phyloP scores from a whole-genome alignment of 306 rosid genomes.

The Gastrolobium bilobum region DNA sequence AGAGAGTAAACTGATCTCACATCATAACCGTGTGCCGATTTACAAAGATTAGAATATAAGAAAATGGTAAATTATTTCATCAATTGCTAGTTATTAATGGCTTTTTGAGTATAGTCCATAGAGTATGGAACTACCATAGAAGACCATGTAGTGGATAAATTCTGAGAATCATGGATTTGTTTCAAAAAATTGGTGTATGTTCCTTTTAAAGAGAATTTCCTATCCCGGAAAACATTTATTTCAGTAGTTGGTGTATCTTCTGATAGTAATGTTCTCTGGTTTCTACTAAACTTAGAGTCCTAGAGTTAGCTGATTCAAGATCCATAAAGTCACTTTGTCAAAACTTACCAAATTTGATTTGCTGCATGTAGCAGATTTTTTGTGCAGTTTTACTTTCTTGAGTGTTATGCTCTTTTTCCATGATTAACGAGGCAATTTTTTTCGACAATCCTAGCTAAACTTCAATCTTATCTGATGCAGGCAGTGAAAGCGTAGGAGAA shows the following conservation, averaged over 20 bases:
- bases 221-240: conserved; percentile 30
- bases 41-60: not conserved
- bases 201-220: conserved; percentile 31
- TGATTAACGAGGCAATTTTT: not conserved
- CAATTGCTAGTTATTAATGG: not conserved
- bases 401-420: conserved; percentile 3
- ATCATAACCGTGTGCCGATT: conserved; percentile 30
- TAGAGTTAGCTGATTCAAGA: conserved; percentile 35
- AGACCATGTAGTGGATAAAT: not conserved
- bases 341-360: conserved; percentile 30
- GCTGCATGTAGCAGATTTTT: conserved; percentile 27
- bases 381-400: conserved; percentile 26
- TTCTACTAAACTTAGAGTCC: conserved; percentile 18
- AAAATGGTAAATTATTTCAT: not conserved
- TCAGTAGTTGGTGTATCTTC: conserved; percentile 20
- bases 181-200: conserved; percentile 21
- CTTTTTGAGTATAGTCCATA: not conserved
- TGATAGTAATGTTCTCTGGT: conserved; percentile 12
- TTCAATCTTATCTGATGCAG: conserved; percentile 51
- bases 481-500: conserved; percentile 38
- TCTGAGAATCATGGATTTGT: conserved; percentile 11
- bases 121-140: conserved; percentile 7
- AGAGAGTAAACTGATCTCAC: conserved; percentile 7
- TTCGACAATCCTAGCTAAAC: conserved; percentile 33
- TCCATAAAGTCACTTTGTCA: conserved; percentile 27